A percentile compares a stretch with the other conserved stretches of the same genome.
These are phyloP conservation scores for Cryphonectria japonica DNA, from an alignment of 2,329 filamentous ascomycete genomes.

Conservation along the genomic window DNA sequence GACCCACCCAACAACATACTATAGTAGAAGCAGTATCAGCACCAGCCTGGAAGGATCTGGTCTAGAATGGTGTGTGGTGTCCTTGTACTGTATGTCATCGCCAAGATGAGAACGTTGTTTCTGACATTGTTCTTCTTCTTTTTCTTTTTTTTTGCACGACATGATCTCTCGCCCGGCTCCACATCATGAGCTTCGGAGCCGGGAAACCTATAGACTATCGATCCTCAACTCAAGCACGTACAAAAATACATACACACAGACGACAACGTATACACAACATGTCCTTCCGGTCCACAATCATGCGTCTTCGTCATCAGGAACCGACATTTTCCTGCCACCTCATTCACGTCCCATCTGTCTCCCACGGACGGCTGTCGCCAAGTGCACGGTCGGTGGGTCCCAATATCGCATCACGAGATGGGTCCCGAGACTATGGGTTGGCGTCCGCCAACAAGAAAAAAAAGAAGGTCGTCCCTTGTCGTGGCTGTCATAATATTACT, in stretches of 20 bases:
- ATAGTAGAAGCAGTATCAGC: neutral
- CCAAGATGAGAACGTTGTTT: neutral
- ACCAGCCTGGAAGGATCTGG: slow-evolving; percentile 1
- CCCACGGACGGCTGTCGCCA: neutral
- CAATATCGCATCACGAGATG: slow-evolving; percentile 10
- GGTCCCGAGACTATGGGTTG: neutral
- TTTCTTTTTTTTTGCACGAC: neutral
- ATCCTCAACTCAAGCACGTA: neutral
- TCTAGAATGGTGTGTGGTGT: neutral
- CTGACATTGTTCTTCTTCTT: neutral
- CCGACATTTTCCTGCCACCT: neutral
- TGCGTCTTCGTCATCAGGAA: neutral
- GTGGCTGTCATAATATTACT: neutral
- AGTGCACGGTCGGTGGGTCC: slow-evolving; percentile 3
- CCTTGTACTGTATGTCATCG: neutral
- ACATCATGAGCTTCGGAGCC: neutral
- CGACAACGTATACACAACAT: no score
- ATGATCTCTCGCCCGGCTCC: neutral
- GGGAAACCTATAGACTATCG: neutral
- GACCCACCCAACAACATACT: neutral
- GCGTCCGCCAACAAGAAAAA: neutral
- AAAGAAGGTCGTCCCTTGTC: neutral
- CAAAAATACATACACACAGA: neutral
- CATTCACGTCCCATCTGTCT: neutral
- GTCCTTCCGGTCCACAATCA: neutral